Conservation (phyloP, 2,329 filamentous ascomycete genomes). For the Arthrinium phaeospermum region DNA sequence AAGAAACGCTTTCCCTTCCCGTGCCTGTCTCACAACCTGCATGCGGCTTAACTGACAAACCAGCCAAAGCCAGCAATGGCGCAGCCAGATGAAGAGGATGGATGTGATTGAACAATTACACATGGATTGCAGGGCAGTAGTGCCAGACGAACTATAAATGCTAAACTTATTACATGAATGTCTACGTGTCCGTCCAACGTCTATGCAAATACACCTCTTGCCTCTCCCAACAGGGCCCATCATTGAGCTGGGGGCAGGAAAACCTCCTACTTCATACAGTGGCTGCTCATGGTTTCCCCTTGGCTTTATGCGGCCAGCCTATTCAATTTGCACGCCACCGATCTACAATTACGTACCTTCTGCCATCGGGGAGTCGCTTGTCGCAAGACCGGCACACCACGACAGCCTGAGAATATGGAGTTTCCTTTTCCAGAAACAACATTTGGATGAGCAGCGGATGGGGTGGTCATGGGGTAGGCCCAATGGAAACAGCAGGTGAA, state of each 20-base stretch:
- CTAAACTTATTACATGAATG: background rate
- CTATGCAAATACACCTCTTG: background rate
- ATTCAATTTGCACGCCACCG: background rate
- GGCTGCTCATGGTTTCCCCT: background rate
- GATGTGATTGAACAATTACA: background rate
- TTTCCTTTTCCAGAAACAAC: conserved; percentile 12
- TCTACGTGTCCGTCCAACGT: background rate
- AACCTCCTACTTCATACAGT: background rate
- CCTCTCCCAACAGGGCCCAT: background rate
- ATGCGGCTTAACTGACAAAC: conserved; percentile 1
- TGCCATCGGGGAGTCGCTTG: background rate
- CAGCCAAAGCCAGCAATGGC: background rate
- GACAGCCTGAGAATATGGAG: background rate
- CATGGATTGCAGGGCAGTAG: background rate
- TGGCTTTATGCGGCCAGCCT: background rate
- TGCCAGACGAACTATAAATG: background rate
- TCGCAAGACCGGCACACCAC: conserved; percentile 9
- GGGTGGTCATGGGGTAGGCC: background rate
- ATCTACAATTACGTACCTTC: background rate
- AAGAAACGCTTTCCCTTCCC: background rate
- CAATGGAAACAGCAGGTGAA: conserved; percentile 11
- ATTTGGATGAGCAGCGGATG: background rate
- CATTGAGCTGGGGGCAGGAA: background rate
- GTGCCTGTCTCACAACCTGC: conserved; percentile 1
- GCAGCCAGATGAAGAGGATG: background rate